Percentiles rank a stretch among this genome's conserved stretches.
These are phyloP conservation scores for Apiospora koreana DNA, from an alignment of 2,329 filamentous ascomycete genomes.

Conservation along the genomic window DNA sequence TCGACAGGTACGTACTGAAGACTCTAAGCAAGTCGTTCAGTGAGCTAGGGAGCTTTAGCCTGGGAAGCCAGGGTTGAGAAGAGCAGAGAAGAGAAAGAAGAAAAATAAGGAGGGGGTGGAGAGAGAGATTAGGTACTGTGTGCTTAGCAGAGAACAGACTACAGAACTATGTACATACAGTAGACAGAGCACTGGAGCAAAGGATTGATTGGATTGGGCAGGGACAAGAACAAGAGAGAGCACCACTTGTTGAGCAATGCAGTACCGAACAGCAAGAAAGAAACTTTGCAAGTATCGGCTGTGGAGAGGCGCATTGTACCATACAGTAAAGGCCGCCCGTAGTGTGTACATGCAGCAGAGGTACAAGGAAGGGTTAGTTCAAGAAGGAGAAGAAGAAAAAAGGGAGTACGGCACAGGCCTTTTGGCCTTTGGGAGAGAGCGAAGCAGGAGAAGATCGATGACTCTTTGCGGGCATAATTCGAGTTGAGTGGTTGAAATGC, in stretches of 20 bases:
- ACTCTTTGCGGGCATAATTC: slow-evolving; percentile 16
- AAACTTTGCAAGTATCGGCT: background rate
- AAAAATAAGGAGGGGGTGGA: background rate
- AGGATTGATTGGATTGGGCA: background rate
- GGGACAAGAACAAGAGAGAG: background rate
- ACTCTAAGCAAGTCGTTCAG: slow-evolving; percentile 14
- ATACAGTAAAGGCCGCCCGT: background rate
- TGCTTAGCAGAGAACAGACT: background rate
- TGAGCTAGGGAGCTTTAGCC: slow-evolving; percentile 8
- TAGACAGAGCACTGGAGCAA: background rate
- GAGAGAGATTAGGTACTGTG: background rate
- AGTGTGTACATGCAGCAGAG: background rate
- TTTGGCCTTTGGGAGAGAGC: background rate
- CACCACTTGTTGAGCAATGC: background rate
- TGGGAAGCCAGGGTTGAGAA: background rate
- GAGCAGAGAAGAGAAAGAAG: background rate
- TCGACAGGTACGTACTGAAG: slow-evolving; percentile 18
- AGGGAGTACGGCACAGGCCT: slow-evolving; percentile 10
- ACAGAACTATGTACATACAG: too few relatives aligned
- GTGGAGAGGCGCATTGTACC: slow-evolving; percentile 7
- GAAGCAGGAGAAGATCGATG: slow-evolving; percentile 17
- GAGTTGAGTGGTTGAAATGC: background rate
- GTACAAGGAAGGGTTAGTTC: background rate
- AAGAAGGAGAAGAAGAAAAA: background rate
- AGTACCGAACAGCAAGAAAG: background rate